Base-by-base conservation (phyloP, 2,329 filamentous ascomycete genomes). In the Alternaria burnsii region DNA sequence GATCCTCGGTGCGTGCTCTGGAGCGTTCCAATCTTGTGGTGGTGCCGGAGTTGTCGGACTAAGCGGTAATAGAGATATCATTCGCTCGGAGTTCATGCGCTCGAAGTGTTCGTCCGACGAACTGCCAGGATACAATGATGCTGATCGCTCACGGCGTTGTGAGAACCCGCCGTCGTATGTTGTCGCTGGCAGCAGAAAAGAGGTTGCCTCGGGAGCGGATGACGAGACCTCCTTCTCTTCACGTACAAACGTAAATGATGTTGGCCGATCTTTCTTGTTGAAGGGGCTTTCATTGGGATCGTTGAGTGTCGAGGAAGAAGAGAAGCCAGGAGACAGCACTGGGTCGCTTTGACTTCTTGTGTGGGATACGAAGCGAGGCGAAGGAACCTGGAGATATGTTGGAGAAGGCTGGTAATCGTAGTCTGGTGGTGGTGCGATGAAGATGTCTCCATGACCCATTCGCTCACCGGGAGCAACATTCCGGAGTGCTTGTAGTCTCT, bases 401-500 rank as follows among this genome's bases (percentile, higher is more conserved):
- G 48, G 52, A 8, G 53, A 47, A 38, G 63, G 58, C 16, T 66
- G 62, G 43, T 76, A 75, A 30, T 73, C 76, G 48, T 76, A 75
- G 34, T 73, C 76, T 36, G 76, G 76, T 9, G 75, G 75, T n/a
- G 73, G 76, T 14, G 72, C 72, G 48, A 77, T 76, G 54, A 73
- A 72, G 42, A 76, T 76, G 34, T 74, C 65, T 10, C 74, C 74
- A 53, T 75, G 71, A 4, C 69, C 74, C 68, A 71, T 74, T 20
- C 74, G 68, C 47, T 77, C 74, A 8, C 70, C 66, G 10, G 75
- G 74, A 30, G 66, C 70, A 28, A 78, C 65, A 3, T 69, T 70
- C 47, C 71, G 72, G 26, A 78, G 58, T 10, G 67, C 70, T 42
- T 74, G 68, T 38, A 78, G 58, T 55, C 75, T 66, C 44, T 75